Evolutionary conservation across 306 rosid genomes (phyloP), one percentile per base, ranked within the genome.

Genomic region (Sophora flavescens): DNA sequence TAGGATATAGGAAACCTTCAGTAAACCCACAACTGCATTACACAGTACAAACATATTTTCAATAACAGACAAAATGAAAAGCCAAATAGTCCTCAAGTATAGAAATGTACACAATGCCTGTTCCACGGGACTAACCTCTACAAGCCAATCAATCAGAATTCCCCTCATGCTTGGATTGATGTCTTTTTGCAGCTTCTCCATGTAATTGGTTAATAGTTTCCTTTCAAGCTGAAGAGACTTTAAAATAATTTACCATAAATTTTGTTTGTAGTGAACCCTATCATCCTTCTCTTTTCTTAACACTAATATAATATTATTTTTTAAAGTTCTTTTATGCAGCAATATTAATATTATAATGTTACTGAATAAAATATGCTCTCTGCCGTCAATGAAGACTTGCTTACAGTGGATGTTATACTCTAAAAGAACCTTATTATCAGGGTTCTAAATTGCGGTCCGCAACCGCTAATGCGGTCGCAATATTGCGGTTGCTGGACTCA

Each of bases 81-180:
- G 33, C 56, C n/a, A 48, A 58, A 62, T n/a, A 75, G 41, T 62
- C 32, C 33, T 75, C 26, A 33, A 47, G 26, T 7, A 56, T 48
- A 26, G 11, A 47, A 48, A 78, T 73, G 57, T 62, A 58, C 44
- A 65, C 32, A 51, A 59, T 38, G 80, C 11, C 30, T 45, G 3
- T 30, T 30, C 17, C 48, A 58, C 3, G 14, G 57, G 56, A 78
- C 89, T 71, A 57, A 91, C 98, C 98, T 93, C 98, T 78, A 93
- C 93, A 79, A 93, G 95, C 98, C 98, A 93, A 80, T 93, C 97
- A 67, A 93, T 76, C 69, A 93, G 84, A 82, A 93, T 85, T 65
- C 88, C 92, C 39, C 98, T 82, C 98, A 93, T 93, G 84, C 65
- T 82, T 41, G 95, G 89, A 87, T 56, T 88, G 88, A 93, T 85